Base-by-base conservation (phyloP, 1,284 basidiomycete genomes). In the Cryptococcus sp. region DNA sequence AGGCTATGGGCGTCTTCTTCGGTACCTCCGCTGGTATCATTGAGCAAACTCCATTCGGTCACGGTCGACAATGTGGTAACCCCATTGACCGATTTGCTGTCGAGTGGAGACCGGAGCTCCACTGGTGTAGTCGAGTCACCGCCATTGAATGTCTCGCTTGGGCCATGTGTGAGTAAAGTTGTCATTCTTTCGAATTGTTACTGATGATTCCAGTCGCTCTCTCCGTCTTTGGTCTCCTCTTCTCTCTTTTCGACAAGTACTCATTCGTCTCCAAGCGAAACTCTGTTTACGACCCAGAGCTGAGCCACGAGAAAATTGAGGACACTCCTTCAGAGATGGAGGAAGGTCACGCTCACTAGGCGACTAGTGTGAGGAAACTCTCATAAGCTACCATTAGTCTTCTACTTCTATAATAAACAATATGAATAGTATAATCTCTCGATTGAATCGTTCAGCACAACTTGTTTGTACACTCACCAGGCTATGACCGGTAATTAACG, bases 1-100 rank as follows among this genome's bases (percentile, higher is more conserved):
- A 62, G 60, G 55, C 52, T 14, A 48, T 57, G 46, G 66, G 53
- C n/a, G 65, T 62, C 5, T 61, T 58, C 38, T 64, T 49, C 43
- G 67, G 69, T 33, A 65, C 64, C 33, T 61, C 62, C 32, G 71
- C 71, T 5, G 71, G 71, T 50, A 65, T 72, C 58, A 55, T 73
- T 49, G 51, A 65, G n/a, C 47, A 32, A 5, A 72, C 71, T 3
- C 71, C 71, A 36, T 73, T 70, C 61, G 71, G 71, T 14, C 70
- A 72, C 62, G 67, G 66, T 35, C 58, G 68, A 43, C 67, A 70
- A 57, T 73, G 71, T 63, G 57, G 58, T 42, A 65, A 71, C 53
- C 60, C 63, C 37, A 51, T 57, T 47, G 58, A 56, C 13, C 30
- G 42, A 11, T 71, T 73, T 63, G 55, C 67, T 6, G 55, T 41